Evolutionary conservation across 176 grass and related monocot species (phyloP).

Genomic region (Poa pratensis): DNA sequence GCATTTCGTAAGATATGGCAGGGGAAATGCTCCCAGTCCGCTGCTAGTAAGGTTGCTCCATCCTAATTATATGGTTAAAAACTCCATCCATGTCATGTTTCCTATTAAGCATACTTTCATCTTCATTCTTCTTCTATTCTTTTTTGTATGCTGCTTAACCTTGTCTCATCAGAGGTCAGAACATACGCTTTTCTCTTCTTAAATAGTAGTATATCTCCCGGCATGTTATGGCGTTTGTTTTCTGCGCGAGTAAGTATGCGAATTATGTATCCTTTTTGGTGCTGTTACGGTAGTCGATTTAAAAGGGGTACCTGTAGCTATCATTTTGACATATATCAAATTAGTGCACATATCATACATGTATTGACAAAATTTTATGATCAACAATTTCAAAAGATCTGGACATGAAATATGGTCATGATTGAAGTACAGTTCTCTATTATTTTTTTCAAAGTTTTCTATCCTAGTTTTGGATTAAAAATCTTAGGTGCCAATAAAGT

Average conservation of each 20-base stretch:
- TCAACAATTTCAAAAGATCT: conserved; percentile 4
- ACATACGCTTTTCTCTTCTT: neutral
- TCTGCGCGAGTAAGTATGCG: neutral
- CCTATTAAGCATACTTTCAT: conserved; percentile 27
- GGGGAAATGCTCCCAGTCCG: conserved; percentile 71
- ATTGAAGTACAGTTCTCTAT: conserved; percentile 19
- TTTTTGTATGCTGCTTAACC: conserved; percentile 35
- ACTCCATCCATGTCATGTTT: conserved; percentile 27
- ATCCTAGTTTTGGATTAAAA: conserved; percentile 27
- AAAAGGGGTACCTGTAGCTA: neutral
- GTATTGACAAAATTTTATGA: neutral
- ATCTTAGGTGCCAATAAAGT: neutral
- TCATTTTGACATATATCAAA: conserved; percentile 15
- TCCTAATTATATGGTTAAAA: conserved; percentile 25
- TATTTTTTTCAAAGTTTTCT: neutral
- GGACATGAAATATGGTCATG: conserved; percentile 10
- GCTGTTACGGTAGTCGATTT: neutral
- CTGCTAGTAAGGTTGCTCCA: conserved; percentile 81
- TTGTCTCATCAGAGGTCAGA: neutral
- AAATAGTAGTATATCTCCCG: neutral
- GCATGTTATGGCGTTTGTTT: conserved; percentile 24
- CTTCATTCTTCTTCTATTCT: conserved; percentile 25
- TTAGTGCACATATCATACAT: conserved; percentile 11
- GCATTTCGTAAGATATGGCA: conserved; percentile 90
- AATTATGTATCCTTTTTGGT: conserved; percentile 13